Conservation (phyloP, 805 yeast genomes). For the Kodamaea laetipori region DNA sequence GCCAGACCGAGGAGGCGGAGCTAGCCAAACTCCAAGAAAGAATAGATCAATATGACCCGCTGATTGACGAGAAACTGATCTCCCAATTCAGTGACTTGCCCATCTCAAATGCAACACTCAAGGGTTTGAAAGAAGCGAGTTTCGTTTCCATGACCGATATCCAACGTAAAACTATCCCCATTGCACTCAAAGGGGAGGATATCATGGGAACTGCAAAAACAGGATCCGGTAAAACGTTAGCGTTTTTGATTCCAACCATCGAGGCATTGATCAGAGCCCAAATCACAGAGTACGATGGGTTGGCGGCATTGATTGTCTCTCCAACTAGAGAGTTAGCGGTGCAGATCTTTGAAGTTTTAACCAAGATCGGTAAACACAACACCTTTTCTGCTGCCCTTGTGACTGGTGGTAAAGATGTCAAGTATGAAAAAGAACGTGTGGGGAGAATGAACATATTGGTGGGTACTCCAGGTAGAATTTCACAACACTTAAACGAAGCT, state of each 20-base stretch:
- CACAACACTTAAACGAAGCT: constrained; percentile 90
- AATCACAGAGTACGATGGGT: constrained; percentile 83
- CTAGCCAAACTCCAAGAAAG: constrained; percentile 48
- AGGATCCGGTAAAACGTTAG: constrained; percentile 88
- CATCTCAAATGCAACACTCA: constrained; percentile 58
- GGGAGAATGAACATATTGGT: constrained; percentile 77
- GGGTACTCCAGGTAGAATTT: constrained; percentile 88
- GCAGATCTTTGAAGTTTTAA: constrained; percentile 84
- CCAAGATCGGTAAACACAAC: constrained; percentile 76
- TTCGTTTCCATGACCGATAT: constrained; percentile 83
- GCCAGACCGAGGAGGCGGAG: constrained; percentile 36
- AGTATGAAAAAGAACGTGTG: constrained; percentile 78
- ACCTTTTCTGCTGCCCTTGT: constrained; percentile 86
- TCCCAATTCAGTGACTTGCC: constrained; percentile 78
- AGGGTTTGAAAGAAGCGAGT: constrained; percentile 78
- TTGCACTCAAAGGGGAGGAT: constrained; percentile 75
- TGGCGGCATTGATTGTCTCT: constrained; percentile 86
- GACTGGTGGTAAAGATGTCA: constrained; percentile 90
- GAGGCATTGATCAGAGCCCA: constrained; percentile 66
- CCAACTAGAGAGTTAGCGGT: constrained; percentile 92
- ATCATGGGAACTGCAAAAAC: constrained; percentile 87
- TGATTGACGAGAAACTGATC: constrained; percentile 24
- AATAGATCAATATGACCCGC: constrained; percentile 57
- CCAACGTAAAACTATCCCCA: constrained; percentile 76
- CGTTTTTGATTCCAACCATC: constrained; percentile 79